phyloP scores from a whole-genome alignment of 2,329 filamentous ascomycete species.

The Exophiala sp. region DNA sequence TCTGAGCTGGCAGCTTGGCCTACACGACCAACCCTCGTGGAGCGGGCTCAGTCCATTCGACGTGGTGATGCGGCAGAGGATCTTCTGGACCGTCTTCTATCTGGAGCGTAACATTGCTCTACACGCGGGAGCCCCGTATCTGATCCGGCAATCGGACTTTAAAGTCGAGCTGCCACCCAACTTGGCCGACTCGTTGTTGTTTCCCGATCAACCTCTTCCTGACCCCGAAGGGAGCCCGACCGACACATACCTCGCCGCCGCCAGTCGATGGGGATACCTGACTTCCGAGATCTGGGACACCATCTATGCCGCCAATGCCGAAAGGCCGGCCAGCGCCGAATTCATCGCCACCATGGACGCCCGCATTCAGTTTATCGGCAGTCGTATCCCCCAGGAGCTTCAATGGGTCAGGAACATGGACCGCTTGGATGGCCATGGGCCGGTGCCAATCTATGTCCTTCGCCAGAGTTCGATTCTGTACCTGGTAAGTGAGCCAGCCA shows the following conservation, averaged over 20 bases:
- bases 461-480: too few relatives aligned
- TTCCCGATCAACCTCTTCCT: neutral
- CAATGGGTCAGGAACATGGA: neutral
- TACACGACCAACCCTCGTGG: neutral
- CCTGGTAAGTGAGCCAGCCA: too few relatives aligned
- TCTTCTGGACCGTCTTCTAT: conserved; percentile 2
- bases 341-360: conserved; percentile 1
- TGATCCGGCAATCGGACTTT: neutral
- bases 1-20: neutral
- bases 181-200: neutral
- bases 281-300: conserved; percentile 2
- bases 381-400: neutral
- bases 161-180: neutral
- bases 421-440: too few relatives aligned
- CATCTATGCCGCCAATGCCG: neutral
- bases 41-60: neutral
- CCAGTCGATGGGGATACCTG: neutral
- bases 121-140: neutral
- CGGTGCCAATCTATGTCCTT: too few relatives aligned
- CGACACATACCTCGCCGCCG: neutral
- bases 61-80: neutral
- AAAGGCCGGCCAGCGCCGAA: neutral
- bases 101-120: neutral
- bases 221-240: neutral
- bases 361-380: neutral